phyloP scores from a whole-genome alignment of 1,284 basidiomycete species.

The Ceratobasidium sp. region DNA sequence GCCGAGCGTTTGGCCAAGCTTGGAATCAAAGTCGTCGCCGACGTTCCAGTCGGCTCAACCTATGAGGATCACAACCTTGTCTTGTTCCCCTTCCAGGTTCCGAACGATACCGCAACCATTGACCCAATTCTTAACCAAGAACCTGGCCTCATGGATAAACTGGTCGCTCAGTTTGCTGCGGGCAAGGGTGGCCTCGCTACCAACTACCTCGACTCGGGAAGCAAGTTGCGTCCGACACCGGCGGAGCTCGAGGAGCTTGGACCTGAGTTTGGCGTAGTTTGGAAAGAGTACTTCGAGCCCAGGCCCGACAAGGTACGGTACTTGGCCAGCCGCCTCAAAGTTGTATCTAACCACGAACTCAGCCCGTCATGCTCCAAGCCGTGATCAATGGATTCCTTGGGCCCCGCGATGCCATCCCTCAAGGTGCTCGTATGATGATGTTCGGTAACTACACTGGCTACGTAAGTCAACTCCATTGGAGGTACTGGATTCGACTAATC shows the following conservation, averaged over 20 bases:
- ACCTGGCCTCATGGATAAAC: slow-evolving; percentile 7
- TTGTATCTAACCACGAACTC: neutral
- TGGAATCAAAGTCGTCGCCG: slow-evolving; percentile 54
- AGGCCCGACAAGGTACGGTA: slow-evolving; percentile 27
- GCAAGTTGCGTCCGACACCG: slow-evolving; percentile 28
- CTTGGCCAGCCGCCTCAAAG: neutral
- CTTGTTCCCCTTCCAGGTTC: slow-evolving; percentile 5
- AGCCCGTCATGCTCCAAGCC: slow-evolving; percentile 36
- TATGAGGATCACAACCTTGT: slow-evolving; percentile 54
- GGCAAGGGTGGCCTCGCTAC: slow-evolving; percentile 24
- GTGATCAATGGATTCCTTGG: slow-evolving; percentile 19
- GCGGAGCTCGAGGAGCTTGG: slow-evolving; percentile 27
- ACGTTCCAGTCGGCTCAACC: slow-evolving; percentile 63
- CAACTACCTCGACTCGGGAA: slow-evolving; percentile 22
- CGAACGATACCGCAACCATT: slow-evolving; percentile 8
- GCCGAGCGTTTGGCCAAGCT: slow-evolving; percentile 52
- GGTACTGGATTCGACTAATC: neutral
- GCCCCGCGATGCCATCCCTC: slow-evolving; percentile 26
- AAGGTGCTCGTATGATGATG: slow-evolving; percentile 25
- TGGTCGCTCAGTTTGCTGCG: neutral
- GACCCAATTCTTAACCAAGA: slow-evolving; percentile 31
- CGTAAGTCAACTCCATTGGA: neutral
- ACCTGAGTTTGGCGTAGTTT: slow-evolving; percentile 7
- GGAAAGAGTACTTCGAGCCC: slow-evolving; percentile 24
- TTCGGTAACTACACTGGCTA: slow-evolving; percentile 30